phyloP scores from a whole-genome alignment of 2,329 filamentous ascomycete species.

The Trichoderma guizhouense region DNA sequence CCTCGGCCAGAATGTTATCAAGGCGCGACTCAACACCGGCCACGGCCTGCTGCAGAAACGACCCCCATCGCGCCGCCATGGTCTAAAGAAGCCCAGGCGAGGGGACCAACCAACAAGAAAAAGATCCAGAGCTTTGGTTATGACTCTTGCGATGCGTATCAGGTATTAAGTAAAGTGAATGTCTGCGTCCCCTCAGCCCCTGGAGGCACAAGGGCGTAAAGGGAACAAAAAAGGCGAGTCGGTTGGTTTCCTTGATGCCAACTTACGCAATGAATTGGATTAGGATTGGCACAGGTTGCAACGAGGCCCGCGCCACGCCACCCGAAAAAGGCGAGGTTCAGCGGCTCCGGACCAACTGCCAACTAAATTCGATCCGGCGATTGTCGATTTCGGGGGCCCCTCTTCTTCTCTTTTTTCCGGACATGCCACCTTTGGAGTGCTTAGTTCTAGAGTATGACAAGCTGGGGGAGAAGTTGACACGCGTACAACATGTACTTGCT shows the following conservation, averaged over 20 bases:
- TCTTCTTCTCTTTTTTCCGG: not conserved
- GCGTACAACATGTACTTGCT: not conserved
- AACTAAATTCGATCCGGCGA: not conserved
- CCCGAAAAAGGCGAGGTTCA: slow-evolving; percentile 2
- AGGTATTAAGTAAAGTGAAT: not conserved
- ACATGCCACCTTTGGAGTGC: not conserved
- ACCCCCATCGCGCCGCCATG: slow-evolving; percentile 65
- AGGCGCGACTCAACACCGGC: slow-evolving; percentile 90
- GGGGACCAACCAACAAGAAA: not conserved
- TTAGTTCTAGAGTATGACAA: not conserved
- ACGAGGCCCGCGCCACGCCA: not conserved
- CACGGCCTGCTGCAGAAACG: slow-evolving; percentile 83
- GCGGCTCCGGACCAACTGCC: not conserved
- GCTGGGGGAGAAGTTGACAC: not conserved
- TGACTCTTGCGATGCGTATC: not conserved
- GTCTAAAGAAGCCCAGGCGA: not conserved
- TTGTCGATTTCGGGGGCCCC: not conserved
- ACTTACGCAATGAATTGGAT: not conserved
- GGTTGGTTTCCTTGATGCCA: not conserved
- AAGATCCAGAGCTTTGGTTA: not conserved
- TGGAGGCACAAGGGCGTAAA: slow-evolving; percentile 11
- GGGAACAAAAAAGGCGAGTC: not conserved
- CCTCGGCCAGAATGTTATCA: slow-evolving; percentile 85
- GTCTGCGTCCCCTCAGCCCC: slow-evolving; percentile 5
- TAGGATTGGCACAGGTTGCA: not conserved